These are phyloP conservation scores for Kodamaea sp. DNA, from an alignment of 1,139 yeast genomes.

Conservation along the genomic window DNA sequence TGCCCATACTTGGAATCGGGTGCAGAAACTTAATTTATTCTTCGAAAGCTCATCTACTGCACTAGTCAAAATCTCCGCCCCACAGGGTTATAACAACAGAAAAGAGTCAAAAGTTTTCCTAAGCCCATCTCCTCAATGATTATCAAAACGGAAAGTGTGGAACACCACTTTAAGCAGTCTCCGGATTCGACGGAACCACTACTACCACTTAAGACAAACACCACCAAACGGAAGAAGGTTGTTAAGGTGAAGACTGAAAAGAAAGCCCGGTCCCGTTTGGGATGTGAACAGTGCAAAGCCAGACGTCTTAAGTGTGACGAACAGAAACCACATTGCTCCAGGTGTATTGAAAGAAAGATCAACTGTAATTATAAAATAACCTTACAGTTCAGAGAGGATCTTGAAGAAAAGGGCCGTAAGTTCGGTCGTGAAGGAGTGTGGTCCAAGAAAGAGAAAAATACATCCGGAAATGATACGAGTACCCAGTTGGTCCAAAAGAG, in stretches of 20 bases:
- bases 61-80: too few species aligned
- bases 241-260: background rate
- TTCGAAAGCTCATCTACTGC: too few species aligned
- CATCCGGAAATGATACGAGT: background rate
- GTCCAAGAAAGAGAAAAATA: constrained; percentile 14
- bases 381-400: constrained; percentile 32
- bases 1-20: too few species aligned
- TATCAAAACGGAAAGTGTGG: too few species aligned
- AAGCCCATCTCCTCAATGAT: too few species aligned
- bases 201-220: too few species aligned
- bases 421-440: constrained; percentile 38
- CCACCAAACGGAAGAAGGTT: too few species aligned
- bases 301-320: constrained; percentile 45
- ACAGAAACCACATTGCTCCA: constrained; percentile 40
- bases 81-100: too few species aligned
- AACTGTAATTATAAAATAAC: constrained; percentile 26
- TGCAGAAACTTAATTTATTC: too few species aligned
- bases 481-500: constrained; percentile 13
- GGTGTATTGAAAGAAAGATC: constrained; percentile 32
- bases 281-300: constrained; percentile 21
- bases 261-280: constrained; percentile 15
- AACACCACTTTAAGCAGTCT: too few species aligned
- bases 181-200: too few species aligned
- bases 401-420: constrained; percentile 27
- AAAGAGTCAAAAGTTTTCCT: too few species aligned